phyloP scores from a whole-genome alignment of 78 protist species.

The Polysphondylium violaceum region DNA sequence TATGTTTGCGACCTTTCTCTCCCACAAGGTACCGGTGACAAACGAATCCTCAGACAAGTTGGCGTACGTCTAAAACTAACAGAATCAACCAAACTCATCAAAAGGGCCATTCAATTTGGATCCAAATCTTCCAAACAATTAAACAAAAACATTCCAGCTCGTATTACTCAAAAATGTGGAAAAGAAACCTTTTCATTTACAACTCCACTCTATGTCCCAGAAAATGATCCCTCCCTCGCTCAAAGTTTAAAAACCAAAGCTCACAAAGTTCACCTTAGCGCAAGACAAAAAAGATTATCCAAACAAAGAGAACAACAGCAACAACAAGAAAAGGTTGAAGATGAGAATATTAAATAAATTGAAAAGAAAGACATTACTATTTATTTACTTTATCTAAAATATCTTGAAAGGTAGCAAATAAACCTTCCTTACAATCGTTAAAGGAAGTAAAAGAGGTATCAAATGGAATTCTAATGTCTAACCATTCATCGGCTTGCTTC shows the following conservation, averaged over 20 bases:
- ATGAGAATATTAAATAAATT: no score
- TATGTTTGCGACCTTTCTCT: slow-evolving; percentile 72
- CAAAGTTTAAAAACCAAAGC: no score
- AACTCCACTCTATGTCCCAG: slow-evolving; percentile 50
- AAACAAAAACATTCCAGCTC: slow-evolving; percentile 44
- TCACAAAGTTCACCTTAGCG: no score
- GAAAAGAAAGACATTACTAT: no score
- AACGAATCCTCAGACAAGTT: slow-evolving; percentile 54
- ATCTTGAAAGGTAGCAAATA: slow-evolving; percentile 26
- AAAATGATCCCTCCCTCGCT: slow-evolving; percentile 4
- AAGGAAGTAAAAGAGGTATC: slow-evolving; percentile 19
- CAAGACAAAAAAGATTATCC: no score
- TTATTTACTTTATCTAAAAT: neutral
- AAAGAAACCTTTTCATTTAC: slow-evolving; percentile 27
- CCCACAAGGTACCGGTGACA: slow-evolving; percentile 83
- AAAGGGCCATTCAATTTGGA: slow-evolving; percentile 92
- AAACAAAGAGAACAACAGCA: no score
- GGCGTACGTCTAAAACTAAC: slow-evolving; percentile 51
- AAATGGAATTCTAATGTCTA: slow-evolving; percentile 69
- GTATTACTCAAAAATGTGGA: slow-evolving; percentile 71
- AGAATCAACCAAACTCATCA: slow-evolving; percentile 48
- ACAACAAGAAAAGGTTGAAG: no score
- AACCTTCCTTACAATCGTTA: slow-evolving; percentile 52
- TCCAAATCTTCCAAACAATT: slow-evolving; percentile 68
- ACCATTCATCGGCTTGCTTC: slow-evolving; percentile 55